Evolutionary conservation across 2,329 filamentous ascomycete species (phyloP), one percentile per base, ranked within the genome.

Genomic region (Conoideocrella luteorostrata): DNA sequence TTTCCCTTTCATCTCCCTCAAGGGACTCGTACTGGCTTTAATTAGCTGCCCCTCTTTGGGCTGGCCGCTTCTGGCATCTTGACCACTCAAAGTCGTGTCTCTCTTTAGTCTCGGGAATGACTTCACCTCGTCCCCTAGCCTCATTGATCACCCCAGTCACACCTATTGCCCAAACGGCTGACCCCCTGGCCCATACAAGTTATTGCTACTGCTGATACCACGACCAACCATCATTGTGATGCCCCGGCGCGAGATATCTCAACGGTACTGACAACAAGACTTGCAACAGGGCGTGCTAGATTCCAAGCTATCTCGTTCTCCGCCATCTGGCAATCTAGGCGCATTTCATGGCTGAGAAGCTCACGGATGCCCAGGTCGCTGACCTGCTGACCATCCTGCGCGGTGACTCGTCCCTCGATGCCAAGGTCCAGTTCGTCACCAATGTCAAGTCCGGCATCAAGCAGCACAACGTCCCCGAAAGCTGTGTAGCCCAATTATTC

Each of bases 401-500:
- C 62, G 76, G 78, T 54, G 84, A 87, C 54, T 74, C 77, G 29
- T 74, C 80, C 39, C 71, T 87, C 54, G 85, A 90, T 56, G 67
- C 74, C 41, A 89, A 89, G 61, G 75, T 88, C 50, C 72, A 79
- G 51, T 76, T 78, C 43, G 78, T 95, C 54, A 86, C 81, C 47
- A 74, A 71, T 56, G 72, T 90, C 65, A 95, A 95, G 67, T 89
- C 86, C 34, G 79, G 82, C 62, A 95, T 95, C 72, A 95, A 95
- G 65, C 89, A 95, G 65, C 84, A 86, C 61, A 89, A 89, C 69
- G 87, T 95, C 36, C 88, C 88, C 48, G 88, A 94, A 52, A 66
- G 67, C 43, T 78, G 75, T 56, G 77, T 94, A 54, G 67, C 79
- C 21, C 72, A 79, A 46, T 79, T 95, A 50, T 94, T 95, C 66